Percentiles rank a stretch among this genome's conserved stretches.
Conservation (phyloP, 2,329 filamentous ascomycete genomes). For the Fusarium penzigii region DNA sequence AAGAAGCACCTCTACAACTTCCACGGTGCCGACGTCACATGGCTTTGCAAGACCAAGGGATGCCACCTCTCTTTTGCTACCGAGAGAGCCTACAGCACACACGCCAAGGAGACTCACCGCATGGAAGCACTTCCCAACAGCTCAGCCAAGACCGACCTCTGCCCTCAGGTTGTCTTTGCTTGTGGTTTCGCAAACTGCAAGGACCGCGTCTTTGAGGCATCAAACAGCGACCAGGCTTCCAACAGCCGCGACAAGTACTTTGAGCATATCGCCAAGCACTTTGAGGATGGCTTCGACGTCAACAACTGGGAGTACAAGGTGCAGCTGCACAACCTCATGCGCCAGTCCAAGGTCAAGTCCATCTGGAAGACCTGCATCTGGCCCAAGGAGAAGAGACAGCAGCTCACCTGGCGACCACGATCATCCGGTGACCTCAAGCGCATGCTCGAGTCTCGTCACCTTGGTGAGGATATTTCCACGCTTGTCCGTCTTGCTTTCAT, state of each 20-base stretch:
- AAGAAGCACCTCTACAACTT: constrained; percentile 52
- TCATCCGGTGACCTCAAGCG: constrained; percentile 46
- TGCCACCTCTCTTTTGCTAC: constrained; percentile 47
- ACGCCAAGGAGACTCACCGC: constrained; percentile 45
- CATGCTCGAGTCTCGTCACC: constrained; percentile 46
- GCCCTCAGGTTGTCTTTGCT: constrained; percentile 46
- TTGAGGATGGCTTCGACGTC: constrained; percentile 44
- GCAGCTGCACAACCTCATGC: constrained; percentile 46
- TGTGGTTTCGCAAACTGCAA: constrained; percentile 46
- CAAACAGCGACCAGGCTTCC: constrained; percentile 37
- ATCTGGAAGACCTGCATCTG: constrained; percentile 49
- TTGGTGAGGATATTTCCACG: constrained; percentile 41
- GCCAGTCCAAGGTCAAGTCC: constrained; percentile 44
- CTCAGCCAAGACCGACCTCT: constrained; percentile 42
- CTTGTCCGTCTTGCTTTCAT: constrained; percentile 47
- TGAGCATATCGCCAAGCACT: constrained; percentile 49
- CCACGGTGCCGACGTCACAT: constrained; percentile 44
- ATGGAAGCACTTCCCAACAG: constrained; percentile 44
- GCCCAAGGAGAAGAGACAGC: constrained; percentile 45
- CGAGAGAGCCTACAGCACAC: constrained; percentile 46
- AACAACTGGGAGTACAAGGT: constrained; percentile 46
- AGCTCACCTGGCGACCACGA: constrained; percentile 42
- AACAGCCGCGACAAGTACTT: constrained; percentile 45
- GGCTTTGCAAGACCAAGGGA: constrained; percentile 44
- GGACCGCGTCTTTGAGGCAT: constrained; percentile 44